Evolutionary conservation across 2,329 filamentous ascomycete species (phyloP).

Genomic region (Pezicula radicicola): DNA sequence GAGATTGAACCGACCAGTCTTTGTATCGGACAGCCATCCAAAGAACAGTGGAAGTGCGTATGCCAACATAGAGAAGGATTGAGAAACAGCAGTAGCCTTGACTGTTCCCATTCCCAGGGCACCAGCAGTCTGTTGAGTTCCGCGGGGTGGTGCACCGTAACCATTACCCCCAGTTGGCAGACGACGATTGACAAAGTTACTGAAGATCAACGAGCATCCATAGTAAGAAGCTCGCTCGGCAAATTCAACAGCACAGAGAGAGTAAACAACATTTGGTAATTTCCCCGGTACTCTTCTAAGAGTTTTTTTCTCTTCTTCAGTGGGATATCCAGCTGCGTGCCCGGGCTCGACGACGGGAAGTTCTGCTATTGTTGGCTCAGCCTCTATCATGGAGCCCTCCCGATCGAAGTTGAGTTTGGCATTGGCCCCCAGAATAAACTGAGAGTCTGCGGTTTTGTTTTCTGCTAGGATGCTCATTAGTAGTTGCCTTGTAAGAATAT

Average conservation of each 20-base stretch:
- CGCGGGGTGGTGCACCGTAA: slow-evolving; percentile 32
- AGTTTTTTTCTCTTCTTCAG: slow-evolving; percentile 57
- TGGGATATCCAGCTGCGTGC: slow-evolving; percentile 26
- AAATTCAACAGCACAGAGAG: slow-evolving; percentile 69
- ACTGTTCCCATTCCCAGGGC: slow-evolving; percentile 57
- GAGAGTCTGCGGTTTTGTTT: slow-evolving; percentile 9
- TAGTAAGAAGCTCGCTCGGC: slow-evolving; percentile 80
- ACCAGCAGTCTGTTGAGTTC: slow-evolving; percentile 38
- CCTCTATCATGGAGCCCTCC: slow-evolving; percentile 12
- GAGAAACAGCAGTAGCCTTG: slow-evolving; percentile 46
- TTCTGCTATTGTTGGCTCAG: slow-evolving; percentile 2
- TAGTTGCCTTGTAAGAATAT: no score
- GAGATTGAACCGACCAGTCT: slow-evolving; percentile 63
- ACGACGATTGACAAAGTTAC: slow-evolving; percentile 60
- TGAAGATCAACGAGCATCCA: slow-evolving; percentile 57
- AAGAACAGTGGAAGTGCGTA: slow-evolving; percentile 47
- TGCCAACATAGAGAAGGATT: slow-evolving; percentile 50
- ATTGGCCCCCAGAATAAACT: slow-evolving; percentile 9
- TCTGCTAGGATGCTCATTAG: background rate
- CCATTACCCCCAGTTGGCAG: slow-evolving; percentile 45
- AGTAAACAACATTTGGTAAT: slow-evolving; percentile 65
- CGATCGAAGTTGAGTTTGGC: slow-evolving; percentile 10
- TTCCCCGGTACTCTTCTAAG: slow-evolving; percentile 62
- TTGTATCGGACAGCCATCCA: slow-evolving; percentile 58
- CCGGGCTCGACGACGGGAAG: slow-evolving; percentile 28